Evolutionary conservation across 202 grass and related monocot species (phyloP).

Genomic region (Carex sylvatica): DNA sequence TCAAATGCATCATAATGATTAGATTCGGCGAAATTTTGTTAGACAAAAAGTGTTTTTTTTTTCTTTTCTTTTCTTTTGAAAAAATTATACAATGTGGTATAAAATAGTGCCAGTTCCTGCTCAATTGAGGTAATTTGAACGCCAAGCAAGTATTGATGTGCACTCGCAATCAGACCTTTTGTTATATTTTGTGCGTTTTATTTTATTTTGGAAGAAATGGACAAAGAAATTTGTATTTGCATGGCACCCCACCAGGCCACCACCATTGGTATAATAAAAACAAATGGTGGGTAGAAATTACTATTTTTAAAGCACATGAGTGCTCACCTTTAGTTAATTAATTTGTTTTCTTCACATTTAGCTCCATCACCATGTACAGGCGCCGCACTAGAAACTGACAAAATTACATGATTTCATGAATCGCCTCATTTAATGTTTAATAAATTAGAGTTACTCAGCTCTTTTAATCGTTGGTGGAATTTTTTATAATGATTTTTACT

Average conservation of each 20-base stretch:
- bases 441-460: not conserved
- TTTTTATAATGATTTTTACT: too few species aligned
- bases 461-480: too few species aligned
- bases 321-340: not conserved
- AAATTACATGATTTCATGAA: conserved; percentile 2
- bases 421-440: conserved; percentile 1
- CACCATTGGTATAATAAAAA: not conserved
- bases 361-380: not conserved
- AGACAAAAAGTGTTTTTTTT: not conserved
- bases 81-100: not conserved
- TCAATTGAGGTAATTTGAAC: conserved; percentile 9
- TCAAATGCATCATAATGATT: not conserved
- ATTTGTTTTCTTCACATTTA: not conserved
- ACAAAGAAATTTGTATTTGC: not conserved
- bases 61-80: not conserved
- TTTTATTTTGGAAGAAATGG: not conserved
- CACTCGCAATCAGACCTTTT: not conserved
- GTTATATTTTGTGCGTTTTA: not conserved
- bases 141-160: not conserved
- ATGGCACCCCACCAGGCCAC: not conserved
- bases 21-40: not conserved
- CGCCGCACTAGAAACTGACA: not conserved
- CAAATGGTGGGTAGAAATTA: not conserved
- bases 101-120: not conserved
- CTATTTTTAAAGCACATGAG: not conserved